Base-by-base conservation (phyloP, 1,284 basidiomycete genomes). In the Vanrija pseudolonga region DNA sequence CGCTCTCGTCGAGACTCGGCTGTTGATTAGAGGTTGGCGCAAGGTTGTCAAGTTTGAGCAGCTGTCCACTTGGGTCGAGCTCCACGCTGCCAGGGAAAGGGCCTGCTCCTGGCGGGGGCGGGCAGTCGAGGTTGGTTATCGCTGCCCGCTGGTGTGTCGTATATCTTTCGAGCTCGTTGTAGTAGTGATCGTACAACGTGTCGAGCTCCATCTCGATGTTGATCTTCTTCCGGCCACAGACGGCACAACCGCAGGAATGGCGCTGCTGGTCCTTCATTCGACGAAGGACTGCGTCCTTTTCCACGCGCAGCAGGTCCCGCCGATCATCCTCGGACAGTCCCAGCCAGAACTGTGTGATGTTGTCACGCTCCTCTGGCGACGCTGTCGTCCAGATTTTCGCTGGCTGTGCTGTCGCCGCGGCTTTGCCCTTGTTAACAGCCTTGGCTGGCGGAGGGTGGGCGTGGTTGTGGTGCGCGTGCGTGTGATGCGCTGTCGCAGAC, bases 191-290 rank as follows among this genome's bases (percentile, higher is more conserved):
- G 83, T 98, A 98, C 78, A 98, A 86, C 80, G 93, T 90, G 81
- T 97, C 91, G 76, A 98, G 86, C 82, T 98, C 95, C 80, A 92
- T 90, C 82, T 98, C 96, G 80, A 98, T 98, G 67, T 94, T 93
- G 80, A 88, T 90, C 87, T 92, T 87, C 82, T 98, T 98, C 71
- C 95, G 82, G 39, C 92, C 91, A 77, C 95, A 98, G 36, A 98
- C 94, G 19, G 92, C 93, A 78, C 95, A 98, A 62, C 85, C 86
- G 75, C 95, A 98, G 60, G 85, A 87, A 74, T 96, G 92, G 72
- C 90, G 90, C 82, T 96, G 93, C 81, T 96, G 92, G 76, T 96
- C 95, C 81, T 97, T 97, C 92, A 98, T 98, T 84, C 96, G 97
- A 75, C 84, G 85, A 59, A 98, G 79, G 24, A 98, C 94, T 15